Conservation (phyloP, 2,329 filamentous ascomycete species). For the Pseudocercospora eumusae region DNA sequence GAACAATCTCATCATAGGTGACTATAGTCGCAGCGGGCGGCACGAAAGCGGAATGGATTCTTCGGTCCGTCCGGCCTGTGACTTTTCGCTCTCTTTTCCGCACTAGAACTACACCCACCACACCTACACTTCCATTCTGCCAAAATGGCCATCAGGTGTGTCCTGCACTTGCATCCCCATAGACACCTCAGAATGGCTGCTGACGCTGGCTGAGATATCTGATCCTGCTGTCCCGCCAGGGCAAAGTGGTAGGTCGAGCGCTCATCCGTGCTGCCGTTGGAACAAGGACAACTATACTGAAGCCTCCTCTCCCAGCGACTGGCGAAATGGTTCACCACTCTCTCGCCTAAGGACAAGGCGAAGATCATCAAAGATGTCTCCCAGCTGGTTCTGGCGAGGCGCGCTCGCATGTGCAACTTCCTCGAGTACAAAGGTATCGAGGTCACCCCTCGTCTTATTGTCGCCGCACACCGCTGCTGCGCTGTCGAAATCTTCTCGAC, state of each 20-base stretch:
- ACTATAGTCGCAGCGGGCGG: background rate
- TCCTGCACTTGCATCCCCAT: constrained; percentile 3
- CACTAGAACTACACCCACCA: background rate
- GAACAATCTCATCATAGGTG: background rate
- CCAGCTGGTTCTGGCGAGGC: constrained; percentile 89
- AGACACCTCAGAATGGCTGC: constrained; percentile 19
- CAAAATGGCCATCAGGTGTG: constrained; percentile 1
- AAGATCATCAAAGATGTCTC: constrained; percentile 99
- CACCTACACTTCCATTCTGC: background rate
- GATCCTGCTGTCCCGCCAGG: constrained; percentile 94
- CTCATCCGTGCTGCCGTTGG: constrained; percentile 22
- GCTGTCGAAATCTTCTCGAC: constrained; percentile 12
- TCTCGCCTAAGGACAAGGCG: constrained; percentile 97
- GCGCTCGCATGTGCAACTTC: constrained; percentile 99
- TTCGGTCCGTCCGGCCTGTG: background rate
- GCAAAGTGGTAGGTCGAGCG: constrained; percentile 82
- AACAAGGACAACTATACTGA: constrained; percentile 18
- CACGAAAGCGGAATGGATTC: background rate
- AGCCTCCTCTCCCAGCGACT: constrained; percentile 67
- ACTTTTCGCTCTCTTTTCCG: background rate
- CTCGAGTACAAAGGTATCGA: constrained; percentile 91
- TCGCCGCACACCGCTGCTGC: constrained; percentile 20
- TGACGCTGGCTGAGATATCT: constrained; percentile 69
- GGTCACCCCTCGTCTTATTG: constrained; percentile 28
- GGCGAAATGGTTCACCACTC: constrained; percentile 98